Evolutionary conservation across 129 eudicot species (phyloP).

Genomic region (Smallanthus sonchifolius): DNA sequence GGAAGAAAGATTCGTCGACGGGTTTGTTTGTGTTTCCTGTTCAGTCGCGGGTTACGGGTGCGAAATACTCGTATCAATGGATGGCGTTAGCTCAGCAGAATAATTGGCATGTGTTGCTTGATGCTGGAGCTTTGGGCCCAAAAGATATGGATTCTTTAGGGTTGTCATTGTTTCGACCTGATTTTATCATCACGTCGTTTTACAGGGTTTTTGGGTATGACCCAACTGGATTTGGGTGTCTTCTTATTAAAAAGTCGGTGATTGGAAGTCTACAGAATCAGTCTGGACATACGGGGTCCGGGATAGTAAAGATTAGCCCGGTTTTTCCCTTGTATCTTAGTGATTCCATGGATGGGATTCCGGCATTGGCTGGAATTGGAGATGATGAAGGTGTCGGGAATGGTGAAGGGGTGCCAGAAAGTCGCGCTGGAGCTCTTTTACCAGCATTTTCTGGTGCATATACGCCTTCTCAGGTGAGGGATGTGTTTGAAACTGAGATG

Average conservation of each 20-base stretch:
- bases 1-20: conserved; percentile 36
- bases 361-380: conserved; percentile 23
- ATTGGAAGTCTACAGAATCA: conserved; percentile 39
- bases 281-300: conserved; percentile 35
- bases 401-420: conserved; percentile 25
- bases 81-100: conserved; percentile 44
- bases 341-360: conserved; percentile 35
- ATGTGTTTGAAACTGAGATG: conserved; percentile 41
- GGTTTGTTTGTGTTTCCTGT: conserved; percentile 41
- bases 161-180: conserved; percentile 37
- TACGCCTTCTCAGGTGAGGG: conserved; percentile 42
- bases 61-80: conserved; percentile 43
- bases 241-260: conserved; percentile 35
- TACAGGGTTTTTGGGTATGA: conserved; percentile 41
- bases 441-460: conserved; percentile 44
- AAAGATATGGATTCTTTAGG: conserved; percentile 46
- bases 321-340: conserved; percentile 38
- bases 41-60: conserved; percentile 40
- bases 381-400: conserved; percentile 32
- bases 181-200: conserved; percentile 38
- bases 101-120: conserved; percentile 42
- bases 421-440: conserved; percentile 15
- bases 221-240: conserved; percentile 45
- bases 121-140: conserved; percentile 44
- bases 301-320: conserved; percentile 40